A percentile compares a stretch with the other conserved stretches of the same genome.
These are phyloP conservation scores for Kluyveromyces nonfermentans DNA, from an alignment of 805 yeast genomes.

Conservation along the genomic window DNA sequence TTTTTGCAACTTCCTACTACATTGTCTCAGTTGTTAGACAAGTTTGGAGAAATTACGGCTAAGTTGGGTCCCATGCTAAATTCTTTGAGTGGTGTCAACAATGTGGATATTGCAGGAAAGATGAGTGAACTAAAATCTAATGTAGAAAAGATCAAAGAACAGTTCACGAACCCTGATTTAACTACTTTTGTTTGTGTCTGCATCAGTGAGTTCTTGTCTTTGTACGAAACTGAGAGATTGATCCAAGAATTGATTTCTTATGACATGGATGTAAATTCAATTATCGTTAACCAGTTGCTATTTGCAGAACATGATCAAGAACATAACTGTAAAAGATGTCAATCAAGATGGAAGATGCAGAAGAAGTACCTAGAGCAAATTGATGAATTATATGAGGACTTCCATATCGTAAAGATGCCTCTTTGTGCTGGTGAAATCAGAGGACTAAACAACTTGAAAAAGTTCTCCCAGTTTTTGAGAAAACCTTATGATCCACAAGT, in stretches of 20 bases:
- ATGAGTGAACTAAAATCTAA: constrained; percentile 70
- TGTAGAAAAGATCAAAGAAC: constrained; percentile 83
- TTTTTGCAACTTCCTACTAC: constrained; percentile 93
- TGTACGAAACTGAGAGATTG: constrained; percentile 96
- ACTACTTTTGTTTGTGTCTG: constrained; percentile 96
- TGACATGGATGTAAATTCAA: constrained; percentile 94
- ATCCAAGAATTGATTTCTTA: constrained; percentile 92
- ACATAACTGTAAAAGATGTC: constrained; percentile 78
- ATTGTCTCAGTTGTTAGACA: constrained; percentile 74
- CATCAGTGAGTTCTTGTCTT: constrained; percentile 90
- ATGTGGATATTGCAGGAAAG: constrained; percentile 44
- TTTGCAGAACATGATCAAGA: constrained; percentile 68
- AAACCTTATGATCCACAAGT: constrained; percentile 64
- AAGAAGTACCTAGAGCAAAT: constrained; percentile 90
- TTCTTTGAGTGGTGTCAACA: constrained; percentile 61
- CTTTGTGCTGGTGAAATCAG: constrained; percentile 90
- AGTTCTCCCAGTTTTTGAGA: constrained; percentile 73
- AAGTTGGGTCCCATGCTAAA: constrained; percentile 86
- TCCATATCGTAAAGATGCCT: constrained; percentile 93
- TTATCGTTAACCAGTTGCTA: constrained; percentile 87
- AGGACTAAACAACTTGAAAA: constrained; percentile 76
- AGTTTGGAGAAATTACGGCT: constrained; percentile 78
- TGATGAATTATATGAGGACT: constrained; percentile 93
- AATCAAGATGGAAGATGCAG: constrained; percentile 92
- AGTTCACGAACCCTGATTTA: constrained; percentile 90